Percentiles rank a stretch among this genome's conserved stretches.
Evolutionary conservation across 192 early-diverging fungal species (phyloP).

Genomic region (Rhizoclosmatium globosum): DNA sequence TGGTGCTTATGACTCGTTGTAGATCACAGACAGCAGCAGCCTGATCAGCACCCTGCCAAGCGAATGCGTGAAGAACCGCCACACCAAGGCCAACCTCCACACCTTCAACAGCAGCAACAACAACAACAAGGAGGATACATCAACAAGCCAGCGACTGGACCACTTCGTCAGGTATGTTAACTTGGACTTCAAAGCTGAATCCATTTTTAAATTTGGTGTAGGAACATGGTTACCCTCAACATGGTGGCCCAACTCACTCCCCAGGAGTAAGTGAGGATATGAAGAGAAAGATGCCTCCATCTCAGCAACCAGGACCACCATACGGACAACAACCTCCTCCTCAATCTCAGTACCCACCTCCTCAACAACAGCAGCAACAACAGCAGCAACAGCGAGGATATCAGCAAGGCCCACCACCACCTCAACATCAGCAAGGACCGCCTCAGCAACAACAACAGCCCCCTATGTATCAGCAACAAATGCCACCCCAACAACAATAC

Average conservation of each 20-base stretch:
- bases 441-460: constrained; percentile 42
- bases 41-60: constrained; percentile 24
- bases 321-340: constrained; percentile 37
- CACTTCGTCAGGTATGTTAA: constrained; percentile 23
- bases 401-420: constrained; percentile 11
- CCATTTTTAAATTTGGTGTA: neutral
- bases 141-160: constrained; percentile 3
- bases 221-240: constrained; percentile 17
- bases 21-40: neutral
- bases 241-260: constrained; percentile 7
- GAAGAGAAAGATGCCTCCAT: constrained; percentile 30
- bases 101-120: constrained; percentile 20
- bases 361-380: constrained; percentile 4
- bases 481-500: neutral
- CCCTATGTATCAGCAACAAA: constrained; percentile 32
- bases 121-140: constrained; percentile 31
- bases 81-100: constrained; percentile 55
- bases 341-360: constrained; percentile 15
- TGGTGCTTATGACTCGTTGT: neutral
- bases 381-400: constrained; percentile 38
- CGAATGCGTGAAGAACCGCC: constrained; percentile 48
- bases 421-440: constrained; percentile 46
- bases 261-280: neutral
- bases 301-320: neutral
- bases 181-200: neutral